These are phyloP conservation scores for Pelargonium citronellum DNA, from an alignment of 441 rosid species.

Conservation along the genomic window DNA sequence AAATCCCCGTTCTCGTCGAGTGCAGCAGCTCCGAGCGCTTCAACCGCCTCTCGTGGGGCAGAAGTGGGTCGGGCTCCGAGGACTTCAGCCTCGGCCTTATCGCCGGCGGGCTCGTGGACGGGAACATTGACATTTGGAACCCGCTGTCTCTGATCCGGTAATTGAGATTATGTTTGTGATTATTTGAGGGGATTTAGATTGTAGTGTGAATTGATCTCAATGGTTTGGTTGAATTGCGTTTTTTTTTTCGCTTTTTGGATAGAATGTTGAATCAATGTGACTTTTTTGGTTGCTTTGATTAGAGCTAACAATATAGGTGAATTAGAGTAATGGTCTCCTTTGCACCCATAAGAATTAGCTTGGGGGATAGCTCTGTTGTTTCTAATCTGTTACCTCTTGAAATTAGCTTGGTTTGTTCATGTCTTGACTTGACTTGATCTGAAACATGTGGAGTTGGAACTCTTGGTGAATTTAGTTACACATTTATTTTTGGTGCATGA, in stretches of 20 bases:
- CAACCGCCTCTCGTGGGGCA: slow-evolving; percentile 90
- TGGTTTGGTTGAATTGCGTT: slow-evolving; percentile 7
- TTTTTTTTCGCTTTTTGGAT: too few relatives aligned
- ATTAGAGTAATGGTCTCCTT: background rate
- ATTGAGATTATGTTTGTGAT: slow-evolving; percentile 7
- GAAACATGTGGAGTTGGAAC: background rate
- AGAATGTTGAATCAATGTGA: background rate
- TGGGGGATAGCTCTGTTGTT: background rate
- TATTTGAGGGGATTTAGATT: background rate
- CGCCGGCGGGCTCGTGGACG: slow-evolving; percentile 97
- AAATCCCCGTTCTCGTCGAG: slow-evolving; percentile 68
- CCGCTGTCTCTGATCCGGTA: slow-evolving; percentile 75
- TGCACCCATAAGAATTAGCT: background rate
- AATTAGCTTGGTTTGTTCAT: background rate
- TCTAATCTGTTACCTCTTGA: background rate
- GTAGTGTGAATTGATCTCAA: background rate
- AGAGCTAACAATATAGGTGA: background rate
- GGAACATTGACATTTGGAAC: slow-evolving; percentile 84
- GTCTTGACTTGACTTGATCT: background rate
- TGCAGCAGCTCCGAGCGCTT: slow-evolving; percentile 87
- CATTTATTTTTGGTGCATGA: background rate
- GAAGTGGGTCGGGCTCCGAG: slow-evolving; percentile 75
- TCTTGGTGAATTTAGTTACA: background rate
- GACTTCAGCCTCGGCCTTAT: slow-evolving; percentile 70
- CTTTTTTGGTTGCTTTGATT: background rate